These are phyloP conservation scores for Pythium periplocum DNA, from an alignment of 352 stramenopile species.

Conservation along the genomic window DNA sequence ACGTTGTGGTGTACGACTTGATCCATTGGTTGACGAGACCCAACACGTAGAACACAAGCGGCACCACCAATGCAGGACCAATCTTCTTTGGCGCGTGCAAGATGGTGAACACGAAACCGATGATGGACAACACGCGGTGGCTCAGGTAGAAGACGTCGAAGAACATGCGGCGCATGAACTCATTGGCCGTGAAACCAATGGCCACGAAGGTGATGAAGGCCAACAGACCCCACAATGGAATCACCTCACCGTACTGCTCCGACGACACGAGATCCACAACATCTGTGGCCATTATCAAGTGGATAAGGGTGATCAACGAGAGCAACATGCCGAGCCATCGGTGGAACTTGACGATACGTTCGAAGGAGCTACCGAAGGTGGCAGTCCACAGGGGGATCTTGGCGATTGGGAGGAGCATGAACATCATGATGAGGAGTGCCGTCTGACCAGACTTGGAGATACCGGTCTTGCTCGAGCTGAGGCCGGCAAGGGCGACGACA, in stretches of 20 bases:
- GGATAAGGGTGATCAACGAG: slow-evolving; percentile 47
- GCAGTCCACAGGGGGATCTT: slow-evolving; percentile 56
- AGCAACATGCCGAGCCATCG: slow-evolving; percentile 68
- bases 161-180: slow-evolving; percentile 57
- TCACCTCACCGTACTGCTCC: slow-evolving; percentile 44
- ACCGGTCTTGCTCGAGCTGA: slow-evolving; percentile 28
- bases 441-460: slow-evolving; percentile 50
- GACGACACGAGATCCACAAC: slow-evolving; percentile 3
- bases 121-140: slow-evolving; percentile 64
- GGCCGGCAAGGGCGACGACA: slow-evolving; percentile 33
- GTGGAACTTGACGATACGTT: slow-evolving; percentile 84
- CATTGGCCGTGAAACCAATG: slow-evolving; percentile 49
- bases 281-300: slow-evolving; percentile 22
- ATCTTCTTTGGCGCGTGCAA: slow-evolving; percentile 59
- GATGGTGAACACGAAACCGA: slow-evolving; percentile 74
- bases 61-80: slow-evolving; percentile 46
- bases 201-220: slow-evolving; percentile 51
- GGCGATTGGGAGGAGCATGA: slow-evolving; percentile 67
- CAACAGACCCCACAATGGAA: slow-evolving; percentile 55
- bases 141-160: slow-evolving; percentile 78
- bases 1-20: slow-evolving; percentile 34
- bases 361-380: slow-evolving; percentile 70
- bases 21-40: slow-evolving; percentile 50
- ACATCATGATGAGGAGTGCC: slow-evolving; percentile 68
- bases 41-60: slow-evolving; percentile 56